Base-by-base conservation (phyloP, 257 asterid genomes). In the Petunia axillaris region DNA sequence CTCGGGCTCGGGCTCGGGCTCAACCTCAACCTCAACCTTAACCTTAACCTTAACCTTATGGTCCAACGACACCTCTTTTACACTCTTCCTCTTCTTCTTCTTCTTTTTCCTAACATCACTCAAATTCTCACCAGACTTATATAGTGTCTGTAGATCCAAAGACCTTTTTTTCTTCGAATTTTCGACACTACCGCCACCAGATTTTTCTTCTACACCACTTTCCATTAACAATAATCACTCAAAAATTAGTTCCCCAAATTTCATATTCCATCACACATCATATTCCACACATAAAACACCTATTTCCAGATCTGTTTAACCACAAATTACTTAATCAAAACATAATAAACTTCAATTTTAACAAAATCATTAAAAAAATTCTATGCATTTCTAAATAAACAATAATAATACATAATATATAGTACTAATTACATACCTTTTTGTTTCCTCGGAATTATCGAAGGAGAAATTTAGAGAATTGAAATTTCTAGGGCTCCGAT, bases 111-210 rank as follows among this genome's bases (percentile, higher is more conserved):
- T 37, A 59, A 5, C 88, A 71, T 79, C 91, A 78, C 81, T 86
- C 82, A 58, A 64, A 71, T 84, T 89, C 80, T 81, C 93, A 64
- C 82, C 93, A 64, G 92, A 81, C 84, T 84, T 88, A 68, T 93
- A 94, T 35, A 91, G 86, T 84, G 90, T 93, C 82, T 89, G 89
- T 60, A 96, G 91, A 93, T 94, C 97, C 93, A 96, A 90, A 78
- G 94, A 93, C 81, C 92, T 93, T 65, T 90, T 90, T 85, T 86
- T 94, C 94, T 85, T 91, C 41, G 92, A 88, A 83, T 83, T 91
- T 65, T 64, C 77, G 15, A 73, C 15, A 73, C 62, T 48, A 50
- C 78, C 53, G 50, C 78, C 78, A 35, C 78, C 78, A 73, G 78
- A 73, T 73, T 73, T 73, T 9, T 73, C 78, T 73, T 73, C 36